phyloP scores from a whole-genome alignment of 2,329 filamentous ascomycete genomes.

The Whalleya microplaca region DNA sequence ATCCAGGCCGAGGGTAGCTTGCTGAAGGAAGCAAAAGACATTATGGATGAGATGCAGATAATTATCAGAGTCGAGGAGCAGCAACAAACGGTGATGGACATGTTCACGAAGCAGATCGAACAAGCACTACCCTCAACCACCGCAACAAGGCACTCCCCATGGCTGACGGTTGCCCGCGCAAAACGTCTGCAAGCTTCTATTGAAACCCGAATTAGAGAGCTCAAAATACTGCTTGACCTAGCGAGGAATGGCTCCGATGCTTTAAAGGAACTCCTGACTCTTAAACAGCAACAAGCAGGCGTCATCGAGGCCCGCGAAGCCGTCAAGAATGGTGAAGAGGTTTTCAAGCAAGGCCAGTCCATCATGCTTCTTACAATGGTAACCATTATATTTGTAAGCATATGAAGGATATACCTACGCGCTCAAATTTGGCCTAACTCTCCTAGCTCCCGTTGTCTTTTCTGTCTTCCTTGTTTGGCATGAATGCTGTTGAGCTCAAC shows the following conservation, averaged over 20 bases:
- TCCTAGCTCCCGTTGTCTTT: slow-evolving; percentile 36
- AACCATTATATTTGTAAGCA: slow-evolving; percentile 40
- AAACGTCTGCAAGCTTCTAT: background rate
- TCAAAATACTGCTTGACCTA: background rate
- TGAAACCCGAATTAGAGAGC: slow-evolving; percentile 4
- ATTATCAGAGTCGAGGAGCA: slow-evolving; percentile 34
- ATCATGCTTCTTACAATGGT: slow-evolving; percentile 40
- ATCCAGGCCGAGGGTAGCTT: slow-evolving; percentile 36
- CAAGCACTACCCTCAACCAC: background rate
- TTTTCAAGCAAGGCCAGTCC: slow-evolving; percentile 35
- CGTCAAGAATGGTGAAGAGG: slow-evolving; percentile 32
- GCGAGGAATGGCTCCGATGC: background rate
- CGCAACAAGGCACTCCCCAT: background rate
- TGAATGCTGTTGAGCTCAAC: slow-evolving; percentile 30
- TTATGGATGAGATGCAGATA: slow-evolving; percentile 39
- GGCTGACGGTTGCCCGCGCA: background rate
- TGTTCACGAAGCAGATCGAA: background rate
- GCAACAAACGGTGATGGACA: slow-evolving; percentile 13
- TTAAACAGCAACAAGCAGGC: slow-evolving; percentile 41
- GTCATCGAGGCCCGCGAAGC: slow-evolving; percentile 38
- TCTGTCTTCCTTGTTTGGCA: slow-evolving; percentile 36
- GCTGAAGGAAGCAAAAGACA: slow-evolving; percentile 36
- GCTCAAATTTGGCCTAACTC: background rate
- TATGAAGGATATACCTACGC: background rate
- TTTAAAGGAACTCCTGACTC: slow-evolving; percentile 29